Percentiles rank a stretch among this genome's conserved stretches.
phyloP scores from a whole-genome alignment of 2,329 filamentous ascomycete species.

The Trichoderma atrobrunneum region DNA sequence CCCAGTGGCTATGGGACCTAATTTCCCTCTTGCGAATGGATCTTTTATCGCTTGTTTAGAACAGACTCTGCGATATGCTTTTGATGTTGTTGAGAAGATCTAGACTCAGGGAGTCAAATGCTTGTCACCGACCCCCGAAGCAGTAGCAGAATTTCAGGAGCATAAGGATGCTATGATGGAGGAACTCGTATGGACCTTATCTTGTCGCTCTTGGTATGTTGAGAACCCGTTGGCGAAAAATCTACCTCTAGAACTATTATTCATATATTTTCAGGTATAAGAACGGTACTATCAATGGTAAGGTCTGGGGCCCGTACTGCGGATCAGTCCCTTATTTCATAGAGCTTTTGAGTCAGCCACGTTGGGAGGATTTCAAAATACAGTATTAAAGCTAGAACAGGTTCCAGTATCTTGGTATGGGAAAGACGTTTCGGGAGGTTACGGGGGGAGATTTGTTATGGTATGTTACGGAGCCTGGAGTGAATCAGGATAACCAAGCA shows the following conservation, averaged over 20 bases:
- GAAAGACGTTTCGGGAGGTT: background rate
- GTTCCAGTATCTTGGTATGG: background rate
- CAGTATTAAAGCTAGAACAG: background rate
- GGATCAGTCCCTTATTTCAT: background rate
- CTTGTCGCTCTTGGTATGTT: background rate
- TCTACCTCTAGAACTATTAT: too few species aligned
- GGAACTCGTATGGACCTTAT: background rate
- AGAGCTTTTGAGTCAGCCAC: background rate
- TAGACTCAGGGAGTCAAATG: background rate
- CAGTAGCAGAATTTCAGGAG: background rate
- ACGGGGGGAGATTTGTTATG: background rate
- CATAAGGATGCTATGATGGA: background rate
- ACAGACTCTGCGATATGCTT: background rate
- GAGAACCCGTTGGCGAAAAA: too few species aligned
- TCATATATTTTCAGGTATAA: background rate
- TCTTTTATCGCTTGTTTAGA: background rate
- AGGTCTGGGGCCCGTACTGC: background rate
- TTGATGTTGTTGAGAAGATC: background rate
- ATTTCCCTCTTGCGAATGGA: background rate
- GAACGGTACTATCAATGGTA: background rate
- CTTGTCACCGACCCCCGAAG: background rate
- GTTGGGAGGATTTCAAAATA: background rate
- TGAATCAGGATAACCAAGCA: background rate
- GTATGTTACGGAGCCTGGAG: background rate
- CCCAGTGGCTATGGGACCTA: background rate